These are phyloP conservation scores for Excoecaria agallocha DNA, from an alignment of 345 rosid genomes.

Conservation along the genomic window DNA sequence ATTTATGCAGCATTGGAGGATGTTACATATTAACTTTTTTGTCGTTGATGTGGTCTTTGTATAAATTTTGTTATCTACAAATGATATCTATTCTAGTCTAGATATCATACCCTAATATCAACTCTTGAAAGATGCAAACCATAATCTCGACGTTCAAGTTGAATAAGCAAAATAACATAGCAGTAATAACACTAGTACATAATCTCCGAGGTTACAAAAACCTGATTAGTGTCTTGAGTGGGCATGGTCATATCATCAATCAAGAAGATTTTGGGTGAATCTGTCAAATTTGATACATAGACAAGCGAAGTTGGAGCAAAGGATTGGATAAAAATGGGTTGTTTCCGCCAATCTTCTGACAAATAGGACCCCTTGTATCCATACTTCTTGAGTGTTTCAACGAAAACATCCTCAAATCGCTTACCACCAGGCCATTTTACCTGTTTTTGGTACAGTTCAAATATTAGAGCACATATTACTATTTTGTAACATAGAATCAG, in stretches of 20 bases:
- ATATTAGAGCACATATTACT: slow-evolving; percentile 5
- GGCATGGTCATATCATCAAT: slow-evolving; percentile 62
- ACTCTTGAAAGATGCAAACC: not conserved
- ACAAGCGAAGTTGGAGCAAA: slow-evolving; percentile 90
- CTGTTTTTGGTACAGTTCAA: slow-evolving; percentile 33
- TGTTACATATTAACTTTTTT: not conserved
- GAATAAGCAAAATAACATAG: not conserved
- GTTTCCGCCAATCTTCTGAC: slow-evolving; percentile 79
- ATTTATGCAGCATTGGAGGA: not conserved
- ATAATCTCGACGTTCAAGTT: not conserved
- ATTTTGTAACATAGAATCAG: not conserved
- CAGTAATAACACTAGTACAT: not conserved
- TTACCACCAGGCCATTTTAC: slow-evolving; percentile 81
- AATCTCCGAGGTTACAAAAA: slow-evolving; percentile 17
- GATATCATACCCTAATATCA: not conserved
- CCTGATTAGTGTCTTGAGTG: slow-evolving; percentile 95
- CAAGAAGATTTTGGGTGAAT: slow-evolving; percentile 78
- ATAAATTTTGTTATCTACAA: too few relatives aligned
- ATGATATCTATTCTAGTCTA: not conserved
- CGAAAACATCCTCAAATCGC: slow-evolving; percentile 71
- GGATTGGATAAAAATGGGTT: slow-evolving; percentile 88
- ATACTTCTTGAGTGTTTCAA: slow-evolving; percentile 68
- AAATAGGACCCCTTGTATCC: slow-evolving; percentile 76
- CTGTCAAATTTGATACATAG: slow-evolving; percentile 54
- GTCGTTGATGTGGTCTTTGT: not conserved